phyloP scores from a whole-genome alignment of 257 asterid species.

The Nicotiana paniculata region DNA sequence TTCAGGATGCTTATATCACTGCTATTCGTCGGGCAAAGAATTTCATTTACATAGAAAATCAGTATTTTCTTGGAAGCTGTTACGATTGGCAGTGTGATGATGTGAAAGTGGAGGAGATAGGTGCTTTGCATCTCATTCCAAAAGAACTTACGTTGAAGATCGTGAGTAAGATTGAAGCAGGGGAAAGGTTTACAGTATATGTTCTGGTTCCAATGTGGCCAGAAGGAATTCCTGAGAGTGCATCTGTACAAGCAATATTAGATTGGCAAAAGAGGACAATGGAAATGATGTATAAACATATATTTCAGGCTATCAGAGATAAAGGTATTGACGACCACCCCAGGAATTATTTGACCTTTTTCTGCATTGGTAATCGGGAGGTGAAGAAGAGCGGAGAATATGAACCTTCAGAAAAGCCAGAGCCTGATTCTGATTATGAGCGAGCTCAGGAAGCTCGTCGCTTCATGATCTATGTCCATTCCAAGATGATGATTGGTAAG shows the following conservation, averaged over 20 bases:
- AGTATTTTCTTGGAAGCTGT: conserved; percentile 71
- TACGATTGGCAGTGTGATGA: conserved; percentile 59
- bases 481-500: conserved; percentile 90
- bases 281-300: conserved; percentile 80
- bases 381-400: conserved; percentile 66
- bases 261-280: conserved; percentile 83
- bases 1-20: conserved; percentile 77
- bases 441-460: conserved; percentile 83
- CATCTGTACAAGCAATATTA: conserved; percentile 79
- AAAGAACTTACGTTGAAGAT: conserved; percentile 78
- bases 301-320: conserved; percentile 50
- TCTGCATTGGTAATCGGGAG: conserved; percentile 79
- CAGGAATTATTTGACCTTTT: conserved; percentile 69
- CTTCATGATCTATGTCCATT: conserved; percentile 87
- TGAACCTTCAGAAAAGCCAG: conserved; percentile 66
- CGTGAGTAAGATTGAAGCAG: conserved; percentile 72
- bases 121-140: conserved; percentile 70
- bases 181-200: conserved; percentile 71
- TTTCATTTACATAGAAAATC: conserved; percentile 76
- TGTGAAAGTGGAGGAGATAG: conserved; percentile 57
- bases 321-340: conserved; percentile 71
- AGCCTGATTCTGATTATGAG: conserved; percentile 54
- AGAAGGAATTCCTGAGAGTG: conserved; percentile 85
- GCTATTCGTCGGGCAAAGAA: conserved; percentile 85
- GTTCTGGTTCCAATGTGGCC: conserved; percentile 91